Evolutionary conservation across 768 basidiomycete species (phyloP).

Genomic region (Ramaria sp.): DNA sequence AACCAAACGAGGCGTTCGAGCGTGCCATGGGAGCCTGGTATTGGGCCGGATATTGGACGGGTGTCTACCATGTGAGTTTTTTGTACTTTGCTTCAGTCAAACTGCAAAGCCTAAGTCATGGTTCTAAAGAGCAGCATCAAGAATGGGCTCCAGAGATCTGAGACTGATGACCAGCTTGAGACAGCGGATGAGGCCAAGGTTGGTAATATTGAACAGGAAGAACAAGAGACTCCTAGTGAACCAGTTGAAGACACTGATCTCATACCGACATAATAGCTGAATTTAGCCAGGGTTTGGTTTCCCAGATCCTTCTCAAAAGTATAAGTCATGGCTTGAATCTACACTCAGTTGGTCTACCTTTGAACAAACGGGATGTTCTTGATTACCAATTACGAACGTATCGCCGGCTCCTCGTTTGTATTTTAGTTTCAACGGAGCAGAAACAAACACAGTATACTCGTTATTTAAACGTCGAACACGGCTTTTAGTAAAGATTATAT

Average conservation of each 20-base stretch:
- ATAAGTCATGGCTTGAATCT: no score
- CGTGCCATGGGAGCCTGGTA: slow-evolving; percentile 73
- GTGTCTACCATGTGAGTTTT: slow-evolving; percentile 57
- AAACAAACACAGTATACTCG: no score
- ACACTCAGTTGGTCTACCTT: no score
- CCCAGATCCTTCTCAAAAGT: no score
- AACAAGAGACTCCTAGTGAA: no score
- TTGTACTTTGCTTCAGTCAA: background rate
- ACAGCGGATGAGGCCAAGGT: background rate
- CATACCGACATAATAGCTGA: background rate
- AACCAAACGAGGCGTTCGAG: slow-evolving; percentile 66
- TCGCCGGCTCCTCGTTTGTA: no score
- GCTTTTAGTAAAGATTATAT: no score
- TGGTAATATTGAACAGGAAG: background rate
- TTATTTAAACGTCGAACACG: no score
- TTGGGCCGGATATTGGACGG: slow-evolving; percentile 84
- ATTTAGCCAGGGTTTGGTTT: background rate
- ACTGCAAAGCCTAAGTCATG: background rate
- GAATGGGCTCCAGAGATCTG: background rate
- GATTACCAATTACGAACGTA: no score
- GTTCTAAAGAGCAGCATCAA: background rate
- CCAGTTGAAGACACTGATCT: background rate
- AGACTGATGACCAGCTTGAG: background rate
- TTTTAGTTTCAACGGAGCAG: no score
- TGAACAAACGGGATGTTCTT: no score